These are phyloP conservation scores for Cylindrotheca fusiformis DNA, from an alignment of 108 stramenopile genomes.

Conservation along the genomic window DNA sequence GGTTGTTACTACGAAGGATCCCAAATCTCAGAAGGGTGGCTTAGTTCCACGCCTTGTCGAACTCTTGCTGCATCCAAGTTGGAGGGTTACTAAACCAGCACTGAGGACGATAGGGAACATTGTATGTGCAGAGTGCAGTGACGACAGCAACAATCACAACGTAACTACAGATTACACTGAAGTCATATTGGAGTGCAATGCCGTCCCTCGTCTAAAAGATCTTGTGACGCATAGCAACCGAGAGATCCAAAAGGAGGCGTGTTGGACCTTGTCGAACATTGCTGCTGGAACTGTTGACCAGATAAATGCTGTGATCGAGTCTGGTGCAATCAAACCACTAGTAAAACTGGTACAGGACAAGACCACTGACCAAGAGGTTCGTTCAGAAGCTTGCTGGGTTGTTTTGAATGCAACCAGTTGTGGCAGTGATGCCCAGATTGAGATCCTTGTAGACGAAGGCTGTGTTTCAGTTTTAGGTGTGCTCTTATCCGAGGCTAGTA, in stretches of 20 bases:
- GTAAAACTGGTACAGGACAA: slow-evolving; percentile 82
- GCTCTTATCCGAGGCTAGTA: slow-evolving; percentile 78
- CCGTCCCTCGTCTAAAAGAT: slow-evolving; percentile 81
- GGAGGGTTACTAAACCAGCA: slow-evolving; percentile 94
- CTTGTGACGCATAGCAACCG: slow-evolving; percentile 89
- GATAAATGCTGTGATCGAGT: slow-evolving; percentile 96
- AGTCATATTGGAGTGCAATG: slow-evolving; percentile 88
- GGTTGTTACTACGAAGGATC: slow-evolving; percentile 68
- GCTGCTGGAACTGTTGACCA: slow-evolving; percentile 95
- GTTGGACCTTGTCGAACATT: slow-evolving; percentile 97
- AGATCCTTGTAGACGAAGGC: slow-evolving; percentile 89
- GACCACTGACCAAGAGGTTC: slow-evolving; percentile 86
- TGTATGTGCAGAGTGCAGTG: slow-evolving; percentile 94
- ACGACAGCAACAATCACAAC: slow-evolving; percentile 41
- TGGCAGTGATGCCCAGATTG: slow-evolving; percentile 92
- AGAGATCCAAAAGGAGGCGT: slow-evolving; percentile 97
- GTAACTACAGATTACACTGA: slow-evolving; percentile 90
- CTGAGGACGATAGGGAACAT: slow-evolving; percentile 95
- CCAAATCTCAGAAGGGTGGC: slow-evolving; percentile 50
- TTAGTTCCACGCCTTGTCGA: slow-evolving; percentile 93
- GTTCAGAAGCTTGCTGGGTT: slow-evolving; percentile 98
- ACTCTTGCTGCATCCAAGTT: slow-evolving; percentile 78
- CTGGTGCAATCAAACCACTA: slow-evolving; percentile 87
- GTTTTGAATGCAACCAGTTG: slow-evolving; percentile 97
- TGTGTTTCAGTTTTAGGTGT: slow-evolving; percentile 88